Evolutionary conservation across 1,284 basidiomycete species (phyloP).

Genomic region (Exobasidium rhododendri): DNA sequence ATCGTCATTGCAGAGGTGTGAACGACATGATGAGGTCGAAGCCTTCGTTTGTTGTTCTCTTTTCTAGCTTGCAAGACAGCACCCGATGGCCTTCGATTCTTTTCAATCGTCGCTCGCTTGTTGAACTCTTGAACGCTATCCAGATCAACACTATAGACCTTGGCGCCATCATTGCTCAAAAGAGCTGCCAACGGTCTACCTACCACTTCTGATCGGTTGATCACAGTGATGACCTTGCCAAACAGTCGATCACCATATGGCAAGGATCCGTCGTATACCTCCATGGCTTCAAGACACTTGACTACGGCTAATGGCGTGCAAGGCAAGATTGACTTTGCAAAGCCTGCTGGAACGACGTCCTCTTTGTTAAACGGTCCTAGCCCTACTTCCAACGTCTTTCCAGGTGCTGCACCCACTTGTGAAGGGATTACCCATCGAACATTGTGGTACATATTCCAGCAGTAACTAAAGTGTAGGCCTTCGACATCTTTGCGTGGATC

Average conservation of each 20-base stretch:
- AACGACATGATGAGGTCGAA: constrained; percentile 72
- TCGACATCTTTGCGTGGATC: constrained; percentile 96
- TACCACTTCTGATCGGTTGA: constrained; percentile 96
- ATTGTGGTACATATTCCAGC: constrained; percentile 56
- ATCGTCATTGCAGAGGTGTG: constrained; percentile 25
- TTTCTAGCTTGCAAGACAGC: constrained; percentile 57
- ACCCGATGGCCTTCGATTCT: constrained; percentile 47
- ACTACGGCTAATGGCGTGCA: constrained; percentile 93
- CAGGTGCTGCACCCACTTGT: constrained; percentile 50
- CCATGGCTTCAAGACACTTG: constrained; percentile 83
- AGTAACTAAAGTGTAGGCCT: constrained; percentile 73
- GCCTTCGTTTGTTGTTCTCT: constrained; percentile 57
- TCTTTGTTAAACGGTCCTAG: constrained; percentile 10
- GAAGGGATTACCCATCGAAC: constrained; percentile 50
- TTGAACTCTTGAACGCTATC: constrained; percentile 74
- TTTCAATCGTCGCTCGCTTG: constrained; percentile 35
- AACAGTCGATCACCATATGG: constrained; percentile 92
- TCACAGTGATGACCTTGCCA: constrained; percentile 86
- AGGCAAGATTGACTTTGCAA: constrained; percentile 88
- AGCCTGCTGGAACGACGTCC: constrained; percentile 64
- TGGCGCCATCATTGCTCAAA: constrained; percentile 89
- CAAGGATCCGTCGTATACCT: constrained; percentile 87
- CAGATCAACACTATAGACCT: constrained; percentile 90
- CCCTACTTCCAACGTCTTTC: constrained; percentile 37
- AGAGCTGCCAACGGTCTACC: constrained; percentile 90